Evolutionary conservation across 2,329 filamentous ascomycete genomes (phyloP).

Genomic region (Aspergillus carbonarius): DNA sequence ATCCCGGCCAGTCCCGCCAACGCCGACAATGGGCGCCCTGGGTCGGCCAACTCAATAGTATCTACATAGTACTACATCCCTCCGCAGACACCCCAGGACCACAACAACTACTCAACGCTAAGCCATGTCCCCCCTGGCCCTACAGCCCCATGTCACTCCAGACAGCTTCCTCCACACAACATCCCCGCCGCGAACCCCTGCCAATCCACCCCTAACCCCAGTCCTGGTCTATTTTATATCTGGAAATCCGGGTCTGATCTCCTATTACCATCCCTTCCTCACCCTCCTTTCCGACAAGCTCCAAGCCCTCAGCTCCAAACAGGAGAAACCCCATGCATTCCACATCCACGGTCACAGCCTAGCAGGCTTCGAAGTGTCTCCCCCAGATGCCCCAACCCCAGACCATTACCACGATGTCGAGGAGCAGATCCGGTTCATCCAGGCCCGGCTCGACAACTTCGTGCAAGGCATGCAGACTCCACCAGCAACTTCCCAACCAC

Average conservation of each 20-base stretch:
- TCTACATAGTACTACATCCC: no score
- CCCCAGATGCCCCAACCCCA: background rate
- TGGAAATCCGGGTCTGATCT: conserved; percentile 52
- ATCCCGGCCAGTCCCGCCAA: background rate
- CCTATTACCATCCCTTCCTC: conserved; percentile 50
- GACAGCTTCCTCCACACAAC: conserved; percentile 32
- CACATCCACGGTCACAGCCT: conserved; percentile 38
- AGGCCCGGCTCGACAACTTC: conserved; percentile 43
- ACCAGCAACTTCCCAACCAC: conserved; percentile 14
- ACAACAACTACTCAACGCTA: background rate
- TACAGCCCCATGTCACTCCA: conserved; percentile 25
- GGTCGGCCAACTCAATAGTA: background rate
- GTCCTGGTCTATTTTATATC: conserved; percentile 48
- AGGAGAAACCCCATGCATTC: conserved; percentile 6
- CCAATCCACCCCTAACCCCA: conserved; percentile 1
- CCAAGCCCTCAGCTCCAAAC: background rate
- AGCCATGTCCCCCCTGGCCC: background rate
- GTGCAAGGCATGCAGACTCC: conserved; percentile 21
- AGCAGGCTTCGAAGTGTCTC: conserved; percentile 33
- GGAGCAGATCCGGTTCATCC: conserved; percentile 52
- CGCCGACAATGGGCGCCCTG: background rate
- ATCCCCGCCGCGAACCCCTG: background rate
- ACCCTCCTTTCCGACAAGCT: conserved; percentile 35
- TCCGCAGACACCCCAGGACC: background rate
- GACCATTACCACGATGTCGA: conserved; percentile 39